A percentile compares a stretch with the other conserved stretches of the same genome.
phyloP scores from a whole-genome alignment of 2,329 filamentous ascomycete genomes.

The Ophiostoma pallidulum region DNA sequence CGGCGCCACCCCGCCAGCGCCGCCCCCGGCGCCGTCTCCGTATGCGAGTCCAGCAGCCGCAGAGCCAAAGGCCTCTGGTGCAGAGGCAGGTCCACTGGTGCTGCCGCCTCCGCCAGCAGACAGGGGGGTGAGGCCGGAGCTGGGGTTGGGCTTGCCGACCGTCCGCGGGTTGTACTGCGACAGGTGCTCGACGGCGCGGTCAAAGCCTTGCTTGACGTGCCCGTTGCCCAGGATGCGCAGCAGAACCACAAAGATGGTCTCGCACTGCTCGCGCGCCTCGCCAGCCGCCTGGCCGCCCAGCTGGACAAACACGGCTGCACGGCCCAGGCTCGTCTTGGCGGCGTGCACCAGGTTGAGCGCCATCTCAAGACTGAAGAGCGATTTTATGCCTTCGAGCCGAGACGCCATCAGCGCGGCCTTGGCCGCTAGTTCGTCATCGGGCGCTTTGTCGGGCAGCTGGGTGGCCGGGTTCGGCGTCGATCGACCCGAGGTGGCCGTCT shows the following conservation, averaged over 20 bases:
- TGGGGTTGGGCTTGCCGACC: constrained; percentile 60
- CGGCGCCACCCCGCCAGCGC: constrained; percentile 60
- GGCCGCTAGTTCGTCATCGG: constrained; percentile 83
- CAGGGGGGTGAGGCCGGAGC: constrained; percentile 48
- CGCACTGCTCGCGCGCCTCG: constrained; percentile 80
- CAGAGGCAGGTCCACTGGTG: too few relatives aligned
- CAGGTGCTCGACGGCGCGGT: constrained; percentile 84
- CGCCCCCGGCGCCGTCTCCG: background rate
- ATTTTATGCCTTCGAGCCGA: constrained; percentile 85
- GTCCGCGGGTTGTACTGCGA: constrained; percentile 86
- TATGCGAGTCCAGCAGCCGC: too few relatives aligned
- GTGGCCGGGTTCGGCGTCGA: constrained; percentile 3
- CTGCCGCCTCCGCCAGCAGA: background rate
- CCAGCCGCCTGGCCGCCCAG: constrained; percentile 72
- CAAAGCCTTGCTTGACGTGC: constrained; percentile 88
- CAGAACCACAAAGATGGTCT: constrained; percentile 76
- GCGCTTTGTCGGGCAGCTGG: constrained; percentile 42
- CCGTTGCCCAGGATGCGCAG: constrained; percentile 75
- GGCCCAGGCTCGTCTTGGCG: constrained; percentile 79
- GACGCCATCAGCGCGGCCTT: constrained; percentile 98
- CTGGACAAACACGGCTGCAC: constrained; percentile 71
- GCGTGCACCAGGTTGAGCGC: constrained; percentile 81
- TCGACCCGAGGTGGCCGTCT: background rate
- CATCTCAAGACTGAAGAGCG: constrained; percentile 92
- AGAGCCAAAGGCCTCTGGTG: too few relatives aligned